Evolutionary conservation across 2,329 filamentous ascomycete genomes (phyloP).

Genomic region (Trematosphaeria pertusa): DNA sequence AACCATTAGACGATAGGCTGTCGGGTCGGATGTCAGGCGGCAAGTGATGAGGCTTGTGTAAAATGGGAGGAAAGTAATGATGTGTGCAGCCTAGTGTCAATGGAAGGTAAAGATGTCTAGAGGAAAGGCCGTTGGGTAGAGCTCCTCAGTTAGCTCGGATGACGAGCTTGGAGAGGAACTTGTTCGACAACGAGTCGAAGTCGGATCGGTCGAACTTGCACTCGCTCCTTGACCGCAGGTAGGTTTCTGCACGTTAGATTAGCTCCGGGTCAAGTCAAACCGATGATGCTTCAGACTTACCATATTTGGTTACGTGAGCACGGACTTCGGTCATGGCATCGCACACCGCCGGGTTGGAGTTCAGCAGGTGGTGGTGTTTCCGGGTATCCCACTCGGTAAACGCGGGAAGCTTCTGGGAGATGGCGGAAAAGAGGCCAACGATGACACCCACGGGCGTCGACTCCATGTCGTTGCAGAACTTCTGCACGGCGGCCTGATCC

Average conservation of each 20-base stretch:
- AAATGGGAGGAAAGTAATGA: slow-evolving; percentile 19
- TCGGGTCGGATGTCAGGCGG: slow-evolving; percentile 29
- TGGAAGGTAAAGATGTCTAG: slow-evolving; percentile 21
- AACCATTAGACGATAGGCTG: slow-evolving; percentile 31
- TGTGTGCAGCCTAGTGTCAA: slow-evolving; percentile 25
- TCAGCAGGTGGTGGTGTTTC: slow-evolving; percentile 88
- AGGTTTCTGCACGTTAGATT: slow-evolving; percentile 71
- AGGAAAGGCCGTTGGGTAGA: slow-evolving; percentile 7
- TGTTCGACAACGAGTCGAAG: slow-evolving; percentile 95
- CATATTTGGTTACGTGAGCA: slow-evolving; percentile 90
- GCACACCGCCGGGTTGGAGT: slow-evolving; percentile 90
- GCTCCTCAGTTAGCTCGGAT: slow-evolving; percentile 81
- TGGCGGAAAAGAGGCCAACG: slow-evolving; percentile 95
- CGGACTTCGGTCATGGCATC: slow-evolving; percentile 96
- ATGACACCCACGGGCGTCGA: slow-evolving; percentile 94
- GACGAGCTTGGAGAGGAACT: slow-evolving; percentile 94
- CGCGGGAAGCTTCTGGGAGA: slow-evolving; percentile 92
- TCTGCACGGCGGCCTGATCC: slow-evolving; percentile 82
- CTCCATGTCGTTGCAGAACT: slow-evolving; percentile 98
- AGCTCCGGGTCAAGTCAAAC: slow-evolving; percentile 41
- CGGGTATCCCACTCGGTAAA: slow-evolving; percentile 94
- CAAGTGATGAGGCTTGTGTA: slow-evolving; percentile 35
- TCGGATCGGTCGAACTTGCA: slow-evolving; percentile 88
- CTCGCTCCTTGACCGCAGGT: slow-evolving; percentile 79
- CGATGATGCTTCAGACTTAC: slow-evolving; percentile 62